Percentiles rank a stretch among this genome's conserved stretches.
phyloP scores from a whole-genome alignment of 306 rosid species.

The Gynostemma pentaphyllum region DNA sequence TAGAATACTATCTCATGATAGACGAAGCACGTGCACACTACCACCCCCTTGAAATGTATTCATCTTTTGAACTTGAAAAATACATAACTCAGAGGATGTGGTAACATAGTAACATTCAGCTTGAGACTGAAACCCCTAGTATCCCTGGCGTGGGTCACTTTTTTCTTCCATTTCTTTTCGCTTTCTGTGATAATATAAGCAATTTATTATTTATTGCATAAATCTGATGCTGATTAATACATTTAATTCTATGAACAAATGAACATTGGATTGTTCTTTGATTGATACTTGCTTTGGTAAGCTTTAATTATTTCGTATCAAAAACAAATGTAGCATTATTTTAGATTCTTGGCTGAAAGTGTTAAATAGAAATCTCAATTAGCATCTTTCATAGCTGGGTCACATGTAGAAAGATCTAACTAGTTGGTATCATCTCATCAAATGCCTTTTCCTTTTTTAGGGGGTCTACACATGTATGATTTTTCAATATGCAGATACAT shows the following conservation, averaged over 20 bases:
- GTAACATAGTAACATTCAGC: neutral
- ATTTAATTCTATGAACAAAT: neutral
- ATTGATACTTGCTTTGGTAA: neutral
- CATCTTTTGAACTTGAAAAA: neutral
- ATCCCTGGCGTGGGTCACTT: neutral
- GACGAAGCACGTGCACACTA: neutral
- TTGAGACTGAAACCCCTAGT: neutral
- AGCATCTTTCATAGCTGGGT: neutral
- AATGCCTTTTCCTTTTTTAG: neutral
- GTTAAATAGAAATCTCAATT: neutral
- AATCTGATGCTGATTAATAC: neutral
- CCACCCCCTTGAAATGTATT: neutral
- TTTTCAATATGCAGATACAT: neutral
- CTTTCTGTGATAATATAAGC: neutral
- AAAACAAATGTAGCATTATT: neutral
- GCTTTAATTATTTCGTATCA: neutral
- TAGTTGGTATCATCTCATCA: neutral
- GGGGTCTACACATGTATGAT: neutral
- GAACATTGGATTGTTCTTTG: neutral
- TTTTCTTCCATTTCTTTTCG: neutral
- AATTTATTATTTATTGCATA: neutral
- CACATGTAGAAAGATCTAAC: neutral
- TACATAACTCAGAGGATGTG: neutral
- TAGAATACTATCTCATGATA: slow-evolving; percentile 17
- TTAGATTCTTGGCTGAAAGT: neutral